Conservation (phyloP, 495 filamentous ascomycete species). For the Polyplosphaeria fusca region DNA sequence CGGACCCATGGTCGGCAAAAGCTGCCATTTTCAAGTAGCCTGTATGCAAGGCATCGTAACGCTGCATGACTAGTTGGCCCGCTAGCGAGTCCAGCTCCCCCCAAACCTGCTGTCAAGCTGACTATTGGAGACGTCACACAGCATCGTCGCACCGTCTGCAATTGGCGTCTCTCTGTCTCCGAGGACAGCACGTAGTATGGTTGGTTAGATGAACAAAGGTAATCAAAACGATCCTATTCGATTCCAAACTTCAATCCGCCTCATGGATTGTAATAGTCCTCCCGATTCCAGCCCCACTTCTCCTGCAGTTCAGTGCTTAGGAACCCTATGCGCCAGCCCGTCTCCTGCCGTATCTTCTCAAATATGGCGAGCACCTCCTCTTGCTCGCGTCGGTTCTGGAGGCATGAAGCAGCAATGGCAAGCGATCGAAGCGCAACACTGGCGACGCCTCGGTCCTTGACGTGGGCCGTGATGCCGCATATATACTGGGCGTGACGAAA, state of each 20-base stretch:
- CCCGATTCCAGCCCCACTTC: conserved; percentile 72
- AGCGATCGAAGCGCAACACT: conserved; percentile 75
- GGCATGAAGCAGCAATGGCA: conserved; percentile 70
- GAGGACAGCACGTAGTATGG: no score
- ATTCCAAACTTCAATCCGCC: not conserved
- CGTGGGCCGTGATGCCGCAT: conserved; percentile 83
- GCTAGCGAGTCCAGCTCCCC: no score
- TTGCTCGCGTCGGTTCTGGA: conserved; percentile 68
- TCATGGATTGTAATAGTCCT: conserved; percentile 23
- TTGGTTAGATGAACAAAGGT: conserved; percentile 30
- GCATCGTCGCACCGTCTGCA: no score
- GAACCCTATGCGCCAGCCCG: conserved; percentile 71
- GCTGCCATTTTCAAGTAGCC: no score
- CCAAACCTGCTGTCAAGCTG: no score
- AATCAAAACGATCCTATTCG: not conserved
- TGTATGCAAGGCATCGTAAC: no score
- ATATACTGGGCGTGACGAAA: conserved; percentile 72
- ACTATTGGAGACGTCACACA: no score
- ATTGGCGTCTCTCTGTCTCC: no score
- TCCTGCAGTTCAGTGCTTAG: conserved; percentile 66
- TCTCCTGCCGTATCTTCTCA: conserved; percentile 68
- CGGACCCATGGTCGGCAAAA: no score
- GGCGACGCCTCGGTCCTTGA: conserved; percentile 74
- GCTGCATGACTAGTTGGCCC: no score
- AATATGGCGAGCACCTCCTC: conserved; percentile 79